Evolutionary conservation across 176 grass and related monocot species (phyloP).

Genomic region (Carex littledalei): DNA sequence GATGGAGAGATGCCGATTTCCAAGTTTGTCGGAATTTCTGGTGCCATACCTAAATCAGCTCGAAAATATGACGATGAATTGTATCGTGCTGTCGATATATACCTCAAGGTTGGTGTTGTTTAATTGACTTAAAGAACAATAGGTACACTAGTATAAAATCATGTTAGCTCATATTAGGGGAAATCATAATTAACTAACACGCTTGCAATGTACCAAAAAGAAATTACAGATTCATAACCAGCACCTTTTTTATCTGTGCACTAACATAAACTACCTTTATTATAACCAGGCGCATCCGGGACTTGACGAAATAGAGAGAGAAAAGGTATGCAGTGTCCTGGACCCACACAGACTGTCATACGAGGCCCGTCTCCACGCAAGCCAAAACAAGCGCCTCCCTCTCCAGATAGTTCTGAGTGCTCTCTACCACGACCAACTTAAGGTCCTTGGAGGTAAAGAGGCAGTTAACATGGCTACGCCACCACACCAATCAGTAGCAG

Average conservation of each 20-base stretch:
- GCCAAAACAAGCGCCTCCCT: conserved; percentile 76
- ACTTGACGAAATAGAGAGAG: conserved; percentile 73
- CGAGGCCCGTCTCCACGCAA: conserved; percentile 65
- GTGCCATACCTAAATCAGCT: conserved; percentile 62
- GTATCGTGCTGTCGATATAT: conserved; percentile 46
- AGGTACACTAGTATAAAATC: neutral
- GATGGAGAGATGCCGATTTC: conserved; percentile 49
- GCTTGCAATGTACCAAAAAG: neutral
- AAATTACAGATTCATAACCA: neutral
- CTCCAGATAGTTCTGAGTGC: conserved; percentile 59
- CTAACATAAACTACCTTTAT: neutral
- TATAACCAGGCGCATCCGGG: conserved; percentile 38
- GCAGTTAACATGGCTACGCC: neutral
- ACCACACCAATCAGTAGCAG: conserved; percentile 5
- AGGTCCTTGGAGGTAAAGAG: conserved; percentile 36
- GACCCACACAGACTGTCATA: conserved; percentile 64
- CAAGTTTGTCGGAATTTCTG: conserved; percentile 54
- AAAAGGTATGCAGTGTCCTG: conserved; percentile 89
- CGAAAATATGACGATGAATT: conserved; percentile 44
- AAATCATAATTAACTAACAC: neutral
- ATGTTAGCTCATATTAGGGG: neutral
- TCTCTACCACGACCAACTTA: conserved; percentile 83
- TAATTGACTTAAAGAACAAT: neutral
- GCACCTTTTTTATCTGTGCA: neutral
- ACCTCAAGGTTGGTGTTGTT: conserved; percentile 42